These are phyloP conservation scores for Chytriomyces confervae DNA, from an alignment of 192 early-diverging fungal species.

Conservation along the genomic window DNA sequence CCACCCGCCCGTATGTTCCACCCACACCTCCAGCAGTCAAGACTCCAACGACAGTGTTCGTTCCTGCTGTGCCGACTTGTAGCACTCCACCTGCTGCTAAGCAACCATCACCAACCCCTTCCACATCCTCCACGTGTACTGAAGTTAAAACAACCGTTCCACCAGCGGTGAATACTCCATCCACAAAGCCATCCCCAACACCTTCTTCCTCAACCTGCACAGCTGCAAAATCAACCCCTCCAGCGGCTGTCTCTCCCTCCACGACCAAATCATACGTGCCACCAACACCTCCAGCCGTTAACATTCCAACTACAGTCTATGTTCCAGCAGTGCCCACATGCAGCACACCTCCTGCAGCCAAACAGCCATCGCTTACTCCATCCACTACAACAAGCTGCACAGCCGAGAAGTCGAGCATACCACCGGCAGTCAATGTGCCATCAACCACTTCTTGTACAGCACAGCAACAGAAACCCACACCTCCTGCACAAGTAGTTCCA, in stretches of 20 bases:
- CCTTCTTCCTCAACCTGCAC: no score
- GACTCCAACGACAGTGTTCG: not conserved
- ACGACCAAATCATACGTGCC: not conserved
- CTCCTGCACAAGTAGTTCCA: no score
- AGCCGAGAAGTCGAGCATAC: not conserved
- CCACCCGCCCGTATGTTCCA: not conserved
- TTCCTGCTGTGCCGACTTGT: constrained; percentile 11
- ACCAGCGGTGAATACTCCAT: not conserved
- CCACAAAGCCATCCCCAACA: not conserved
- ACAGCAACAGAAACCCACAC: no score
- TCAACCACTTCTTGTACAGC: not conserved
- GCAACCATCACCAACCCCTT: not conserved
- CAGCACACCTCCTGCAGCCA: not conserved
- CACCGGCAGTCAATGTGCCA: not conserved
- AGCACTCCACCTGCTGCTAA: not conserved
- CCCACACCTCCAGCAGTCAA: constrained; percentile 6
- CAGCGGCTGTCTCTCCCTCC: no score
- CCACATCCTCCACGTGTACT: not conserved
- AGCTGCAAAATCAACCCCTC: no score
- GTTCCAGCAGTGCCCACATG: constrained; percentile 10
- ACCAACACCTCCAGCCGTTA: constrained; percentile 17
- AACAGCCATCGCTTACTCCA: not conserved
- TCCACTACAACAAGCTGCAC: not conserved
- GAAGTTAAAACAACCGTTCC: not conserved
- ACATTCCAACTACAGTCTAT: not conserved